Evolutionary conservation across 495 filamentous ascomycete species (phyloP).

Genomic region (Hypoxylon subgilvum): DNA sequence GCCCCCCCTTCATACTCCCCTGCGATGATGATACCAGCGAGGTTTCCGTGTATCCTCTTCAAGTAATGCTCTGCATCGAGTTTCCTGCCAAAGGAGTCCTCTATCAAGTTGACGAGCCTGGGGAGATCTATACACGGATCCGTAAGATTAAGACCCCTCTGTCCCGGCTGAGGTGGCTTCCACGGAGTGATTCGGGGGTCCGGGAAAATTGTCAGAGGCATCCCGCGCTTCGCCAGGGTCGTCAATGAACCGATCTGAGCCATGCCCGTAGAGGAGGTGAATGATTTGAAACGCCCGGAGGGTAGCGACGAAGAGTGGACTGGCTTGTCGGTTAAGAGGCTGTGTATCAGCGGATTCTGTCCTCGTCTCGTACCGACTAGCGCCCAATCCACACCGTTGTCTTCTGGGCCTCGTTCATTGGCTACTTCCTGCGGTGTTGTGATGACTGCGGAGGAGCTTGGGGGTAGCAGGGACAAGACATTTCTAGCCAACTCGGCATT

Average conservation of each 20-base stretch:
- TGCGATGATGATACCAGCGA: conserved; percentile 91
- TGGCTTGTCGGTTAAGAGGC: conserved; percentile 93
- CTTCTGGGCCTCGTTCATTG: conserved; percentile 53
- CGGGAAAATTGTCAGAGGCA: conserved; percentile 84
- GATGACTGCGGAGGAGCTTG: conserved; percentile 83
- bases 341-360: conserved; percentile 94
- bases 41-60: conserved; percentile 70
- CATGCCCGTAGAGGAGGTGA: conserved; percentile 41
- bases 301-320: conserved; percentile 89
- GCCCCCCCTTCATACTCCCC: conserved; percentile 97
- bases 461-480: conserved; percentile 77
- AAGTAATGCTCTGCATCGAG: conserved; percentile 86
- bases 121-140: conserved; percentile 82
- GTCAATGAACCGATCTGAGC: conserved; percentile 57
- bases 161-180: conserved; percentile 63
- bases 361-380: conserved; percentile 69
- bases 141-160: conserved; percentile 65
- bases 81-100: conserved; percentile 89
- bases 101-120: conserved; percentile 82
- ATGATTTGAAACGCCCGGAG: conserved; percentile 58
- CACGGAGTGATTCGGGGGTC: conserved; percentile 68
- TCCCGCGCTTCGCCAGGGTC: conserved; percentile 88
- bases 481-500: conserved; percentile 75
- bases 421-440: conserved; percentile 86
- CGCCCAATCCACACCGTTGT: conserved; percentile 46